Evolutionary conservation across 169 alveolate genomes (phyloP), one percentile per base, ranked within the genome.

Genomic region (Eimeria sp.): DNA sequence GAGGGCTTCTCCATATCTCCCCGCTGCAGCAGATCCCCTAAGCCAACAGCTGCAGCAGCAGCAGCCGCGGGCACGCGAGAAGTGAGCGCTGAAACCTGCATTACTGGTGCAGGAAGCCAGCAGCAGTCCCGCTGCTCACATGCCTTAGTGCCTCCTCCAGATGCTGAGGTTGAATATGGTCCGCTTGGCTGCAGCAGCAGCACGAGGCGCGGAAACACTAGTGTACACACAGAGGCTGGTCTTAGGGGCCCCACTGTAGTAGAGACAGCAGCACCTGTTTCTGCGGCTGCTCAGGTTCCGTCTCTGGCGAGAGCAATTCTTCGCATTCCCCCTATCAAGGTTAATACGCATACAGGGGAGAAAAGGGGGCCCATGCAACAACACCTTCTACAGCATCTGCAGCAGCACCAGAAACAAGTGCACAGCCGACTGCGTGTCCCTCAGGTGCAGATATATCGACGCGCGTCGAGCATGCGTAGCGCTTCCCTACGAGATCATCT

Each of bases 341-440:
- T 76, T 51, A 25, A 11, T 25, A 25, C 47, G n/a, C 87, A 43
- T 10, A 76, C 27, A 18, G 67, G 63, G 20, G 88, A 47, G 45
- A 6, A 9, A 75, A 27, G 70, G 45, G 22, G n/a, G 75, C 75
- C 5, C 20, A 51, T 14, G 57, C 90, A n/a, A 75, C 75, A 11
- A 72, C 89, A 80, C 73, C 72, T 20, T 27, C 51, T 83, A 57
- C 90, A 25, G 57, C 90, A 57, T 40, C 91, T 11, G 70, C 70
- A 47, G 22, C 45, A 76, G 58, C 67, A 25, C 47, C 75, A 65
- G 43, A 65, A 65, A 65, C 75, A 20, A 65, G 75, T 25, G 27
- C 86, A 14, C 86, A 11, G 45, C 89, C 49, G 40, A n/a, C 70
- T n/a, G 47, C 25, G n/a, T n/a, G 22, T 54, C n/a, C 91, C 91